These are phyloP conservation scores for Penicillium egyptiacum DNA, from an alignment of 495 filamentous ascomycete species.

Conservation along the genomic window DNA sequence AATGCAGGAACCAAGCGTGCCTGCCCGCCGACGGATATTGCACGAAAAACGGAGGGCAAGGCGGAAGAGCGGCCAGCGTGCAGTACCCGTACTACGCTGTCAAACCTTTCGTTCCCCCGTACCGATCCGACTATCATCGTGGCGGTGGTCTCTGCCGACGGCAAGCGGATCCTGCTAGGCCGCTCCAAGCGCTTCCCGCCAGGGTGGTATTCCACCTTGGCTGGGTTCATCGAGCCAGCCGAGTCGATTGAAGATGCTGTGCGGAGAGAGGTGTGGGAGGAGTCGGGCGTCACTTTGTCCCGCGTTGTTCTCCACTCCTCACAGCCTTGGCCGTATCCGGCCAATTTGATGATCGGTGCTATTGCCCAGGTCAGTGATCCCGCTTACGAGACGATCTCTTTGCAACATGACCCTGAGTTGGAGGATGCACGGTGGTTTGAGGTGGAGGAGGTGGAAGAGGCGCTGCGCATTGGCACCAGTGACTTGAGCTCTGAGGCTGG, in stretches of 20 bases:
- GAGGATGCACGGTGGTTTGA: conserved; percentile 86
- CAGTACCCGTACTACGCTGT: conserved; percentile 61
- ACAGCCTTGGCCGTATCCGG: conserved; percentile 89
- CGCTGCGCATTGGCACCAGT: conserved; percentile 58
- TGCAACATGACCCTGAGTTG: conserved; percentile 88
- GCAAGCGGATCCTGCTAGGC: conserved; percentile 75
- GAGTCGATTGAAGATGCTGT: conserved; percentile 96
- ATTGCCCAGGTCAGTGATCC: conserved; percentile 78
- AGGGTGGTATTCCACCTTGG: conserved; percentile 85
- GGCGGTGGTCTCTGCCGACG: conserved; percentile 77
- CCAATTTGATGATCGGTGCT: conserved; percentile 92
- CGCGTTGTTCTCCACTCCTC: conserved; percentile 89
- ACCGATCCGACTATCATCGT: conserved; percentile 96
- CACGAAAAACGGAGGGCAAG: conserved; percentile 34
- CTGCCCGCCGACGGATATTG: conserved; percentile 78
- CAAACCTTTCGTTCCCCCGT: conserved; percentile 87
- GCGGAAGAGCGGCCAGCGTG: conserved; percentile 62
- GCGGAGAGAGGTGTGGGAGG: conserved; percentile 93
- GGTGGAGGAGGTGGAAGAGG: conserved; percentile 59
- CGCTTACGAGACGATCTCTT: conserved; percentile 72
- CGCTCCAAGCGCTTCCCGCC: conserved; percentile 80
- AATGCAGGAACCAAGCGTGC: conserved; percentile 89
- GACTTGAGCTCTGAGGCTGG: conserved; percentile 64
- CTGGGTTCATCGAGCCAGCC: conserved; percentile 92
- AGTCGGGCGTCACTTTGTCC: conserved; percentile 80